Conservation (phyloP, 768 basidiomycete species). For the Pulveroboletus sp. region DNA sequence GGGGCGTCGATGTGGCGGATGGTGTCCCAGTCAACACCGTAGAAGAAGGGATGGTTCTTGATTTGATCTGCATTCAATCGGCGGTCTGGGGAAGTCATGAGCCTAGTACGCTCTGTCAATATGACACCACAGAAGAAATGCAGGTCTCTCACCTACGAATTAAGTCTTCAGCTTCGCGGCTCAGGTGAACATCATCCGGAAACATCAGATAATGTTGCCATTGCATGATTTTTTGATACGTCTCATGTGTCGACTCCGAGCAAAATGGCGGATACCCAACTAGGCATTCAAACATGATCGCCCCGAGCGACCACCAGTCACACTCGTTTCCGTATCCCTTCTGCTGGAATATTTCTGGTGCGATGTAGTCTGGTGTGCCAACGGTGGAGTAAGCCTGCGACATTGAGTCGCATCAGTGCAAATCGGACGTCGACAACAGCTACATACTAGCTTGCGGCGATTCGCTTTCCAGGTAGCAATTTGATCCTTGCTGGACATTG, state of each 20-base stretch:
- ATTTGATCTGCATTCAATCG: slow-evolving; percentile 82
- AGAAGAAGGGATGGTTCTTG: slow-evolving; percentile 89
- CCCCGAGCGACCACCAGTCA: slow-evolving; percentile 99
- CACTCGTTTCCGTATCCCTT: slow-evolving; percentile 98
- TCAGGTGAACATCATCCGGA: slow-evolving; percentile 93
- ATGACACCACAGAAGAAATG: background rate
- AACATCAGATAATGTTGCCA: slow-evolving; percentile 85
- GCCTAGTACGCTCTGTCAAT: slow-evolving; percentile 38
- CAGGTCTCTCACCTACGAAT: slow-evolving; percentile 59
- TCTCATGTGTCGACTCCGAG: slow-evolving; percentile 93
- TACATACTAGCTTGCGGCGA: slow-evolving; percentile 82
- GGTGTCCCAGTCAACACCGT: slow-evolving; percentile 89
- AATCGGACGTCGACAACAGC: background rate
- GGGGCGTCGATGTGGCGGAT: slow-evolving; percentile 91
- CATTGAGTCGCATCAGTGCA: background rate
- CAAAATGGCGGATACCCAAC: slow-evolving; percentile 98
- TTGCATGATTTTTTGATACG: slow-evolving; percentile 96
- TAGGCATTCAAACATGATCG: slow-evolving; percentile 97
- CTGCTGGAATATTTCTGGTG: slow-evolving; percentile 94
- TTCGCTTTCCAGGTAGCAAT: slow-evolving; percentile 99
- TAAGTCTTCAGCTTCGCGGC: slow-evolving; percentile 86
- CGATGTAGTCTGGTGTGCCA: slow-evolving; percentile 95
- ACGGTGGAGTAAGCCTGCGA: slow-evolving; percentile 93
- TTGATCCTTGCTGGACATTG: slow-evolving; percentile 88
- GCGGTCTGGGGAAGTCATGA: slow-evolving; percentile 81